Evolutionary conservation across 352 stramenopile species (phyloP), one percentile per base, ranked within the genome.

Genomic region (Globisporangium cylindrosporum): DNA sequence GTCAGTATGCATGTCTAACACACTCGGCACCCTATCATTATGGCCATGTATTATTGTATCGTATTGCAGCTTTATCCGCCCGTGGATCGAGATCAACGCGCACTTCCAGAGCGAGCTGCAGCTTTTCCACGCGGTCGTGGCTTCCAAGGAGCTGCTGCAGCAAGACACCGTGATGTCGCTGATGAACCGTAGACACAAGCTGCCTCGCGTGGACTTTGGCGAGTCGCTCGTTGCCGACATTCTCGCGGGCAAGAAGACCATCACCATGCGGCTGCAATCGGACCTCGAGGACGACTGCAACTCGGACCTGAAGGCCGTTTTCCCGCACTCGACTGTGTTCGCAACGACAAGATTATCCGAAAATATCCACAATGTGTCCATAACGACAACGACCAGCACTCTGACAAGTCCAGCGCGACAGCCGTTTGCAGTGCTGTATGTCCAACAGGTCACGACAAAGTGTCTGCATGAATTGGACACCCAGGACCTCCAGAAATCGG

Each of bases 21-120:
- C 43, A n/a, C 43, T 6, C 14, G 20, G 9, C 1, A 2, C 12
- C 38, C 29, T 7, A 29, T 3, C 27, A 29, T 1, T 38, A 24
- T 46, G 8, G 2, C 41, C 36, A 4, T 27, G 20, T 34, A 18
- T 49, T 24, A 18, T 25, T 6, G 14, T 34, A 55, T 25, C 4
- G 34, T 7, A 24, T 1, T 57, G 1, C 57, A 93, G 84, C 18
- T 69, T 80, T 34, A 72, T 86, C 49, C 82, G 86, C 1, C 83
- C 86, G 41, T 93, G 86, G 86, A 82, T 93, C 32, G 77, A 79
- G 20, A 87, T 90, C 60, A 93, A 93, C 41, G 25, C 71, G 2
- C 71, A 80, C 46, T 93, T 93, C 49, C 77, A 75, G 24, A 59
- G 34, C 4, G 79, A 92, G 63, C 67, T 93, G 20, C 36, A 59